phyloP scores from a whole-genome alignment of 805 yeast genomes.

The Wickerhamiella parazyma region DNA sequence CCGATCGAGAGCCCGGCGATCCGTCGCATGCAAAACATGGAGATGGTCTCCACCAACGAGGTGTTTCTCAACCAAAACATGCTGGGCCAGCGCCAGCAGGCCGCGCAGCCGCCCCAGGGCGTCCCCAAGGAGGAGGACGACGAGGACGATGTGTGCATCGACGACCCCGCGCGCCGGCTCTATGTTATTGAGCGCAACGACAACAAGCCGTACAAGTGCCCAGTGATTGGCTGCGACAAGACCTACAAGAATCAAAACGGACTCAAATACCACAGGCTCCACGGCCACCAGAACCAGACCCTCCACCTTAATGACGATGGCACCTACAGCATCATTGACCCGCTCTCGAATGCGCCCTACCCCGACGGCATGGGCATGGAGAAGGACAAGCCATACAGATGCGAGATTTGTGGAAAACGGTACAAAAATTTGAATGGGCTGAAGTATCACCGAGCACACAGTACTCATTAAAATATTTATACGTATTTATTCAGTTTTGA shows the following conservation, averaged over 20 bases:
- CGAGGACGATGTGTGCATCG: slow-evolving; percentile 71
- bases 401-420: slow-evolving; percentile 96
- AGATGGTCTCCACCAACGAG: slow-evolving; percentile 85
- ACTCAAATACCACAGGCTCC: slow-evolving; percentile 83
- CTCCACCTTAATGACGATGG: slow-evolving; percentile 87
- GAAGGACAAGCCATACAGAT: slow-evolving; percentile 94
- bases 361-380: slow-evolving; percentile 91
- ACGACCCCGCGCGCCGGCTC: slow-evolving; percentile 90
- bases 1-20: slow-evolving; percentile 26
- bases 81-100: not conserved
- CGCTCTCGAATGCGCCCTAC: slow-evolving; percentile 64
- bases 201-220: slow-evolving; percentile 91
- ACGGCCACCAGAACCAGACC: slow-evolving; percentile 95
- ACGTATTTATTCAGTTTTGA: slow-evolving; percentile 7
- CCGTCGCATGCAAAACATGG: slow-evolving; percentile 43
- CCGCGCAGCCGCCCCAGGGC: not conserved
- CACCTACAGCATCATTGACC: slow-evolving; percentile 81
- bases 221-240: slow-evolving; percentile 95
- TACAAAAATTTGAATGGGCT: slow-evolving; percentile 92
- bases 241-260: slow-evolving; percentile 97
- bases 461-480: slow-evolving; percentile 54
- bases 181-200: slow-evolving; percentile 88
- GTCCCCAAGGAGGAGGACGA: slow-evolving; percentile 26
- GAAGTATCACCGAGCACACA: slow-evolving; percentile 94
- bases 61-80: slow-evolving; percentile 44